These are phyloP conservation scores for Pilaira anomala DNA, from an alignment of 192 early-diverging fungal species.

Conservation along the genomic window DNA sequence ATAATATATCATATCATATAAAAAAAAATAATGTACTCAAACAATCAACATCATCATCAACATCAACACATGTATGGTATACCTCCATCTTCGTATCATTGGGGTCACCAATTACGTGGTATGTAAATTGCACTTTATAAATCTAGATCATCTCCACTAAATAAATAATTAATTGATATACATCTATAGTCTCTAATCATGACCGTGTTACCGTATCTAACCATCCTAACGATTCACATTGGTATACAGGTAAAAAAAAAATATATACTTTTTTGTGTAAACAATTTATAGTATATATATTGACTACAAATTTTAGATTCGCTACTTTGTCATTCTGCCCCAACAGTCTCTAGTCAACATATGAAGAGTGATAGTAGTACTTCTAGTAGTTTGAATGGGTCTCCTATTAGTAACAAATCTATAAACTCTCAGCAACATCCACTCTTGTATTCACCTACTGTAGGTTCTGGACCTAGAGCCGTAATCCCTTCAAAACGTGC, in stretches of 20 bases:
- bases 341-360: not conserved
- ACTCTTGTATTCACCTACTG: constrained; percentile 6
- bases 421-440: constrained; percentile 1
- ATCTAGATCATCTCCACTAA: not conserved
- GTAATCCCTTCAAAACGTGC: constrained; percentile 67
- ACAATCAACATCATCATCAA: not conserved
- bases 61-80: constrained; percentile 3
- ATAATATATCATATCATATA: not conserved
- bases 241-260: constrained; percentile 13
- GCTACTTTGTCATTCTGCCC: not conserved
- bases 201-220: not conserved
- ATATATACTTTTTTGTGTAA: not conserved
- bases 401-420: not conserved
- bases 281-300: not conserved
- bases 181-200: not conserved
- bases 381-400: not conserved
- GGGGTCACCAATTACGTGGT: constrained; percentile 5
- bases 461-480: not conserved
- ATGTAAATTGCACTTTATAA: not conserved
- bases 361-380: not conserved
- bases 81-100: constrained; percentile 4
- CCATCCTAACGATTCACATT: constrained; percentile 6
- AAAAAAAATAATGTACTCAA: not conserved
- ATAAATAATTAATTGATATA: not conserved
- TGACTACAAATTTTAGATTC: not conserved